Evolutionary conservation across 352 stramenopile species (phyloP), one percentile per base, ranked within the genome.

Genomic region (Thraustotheca clavata): DNA sequence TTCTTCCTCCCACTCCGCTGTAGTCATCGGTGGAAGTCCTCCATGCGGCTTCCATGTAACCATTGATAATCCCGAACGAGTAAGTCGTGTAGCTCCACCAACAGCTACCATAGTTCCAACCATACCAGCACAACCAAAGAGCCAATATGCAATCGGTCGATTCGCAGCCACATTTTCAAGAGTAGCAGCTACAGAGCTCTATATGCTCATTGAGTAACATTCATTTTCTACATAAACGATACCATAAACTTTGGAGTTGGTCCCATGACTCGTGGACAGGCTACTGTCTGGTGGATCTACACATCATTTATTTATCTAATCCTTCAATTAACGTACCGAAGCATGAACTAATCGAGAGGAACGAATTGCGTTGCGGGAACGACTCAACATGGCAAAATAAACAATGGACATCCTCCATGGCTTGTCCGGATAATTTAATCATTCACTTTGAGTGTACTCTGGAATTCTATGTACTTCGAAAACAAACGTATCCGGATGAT

Each of bases 81-180:
- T 99, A 26, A 99, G 77, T 20, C 97, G 89, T 7, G 97, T 99
- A 4, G 98, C 84, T 49, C 97, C 97, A 20, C 97, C 97, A 9
- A 99, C 84, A 9, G 96, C 94, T 41, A 99, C 96, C 95, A 99
- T 99, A 26, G 89, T 88, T 20, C 95, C 89, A 0, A 99, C 96
- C 32, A 98, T 73, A 2, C 77, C 89, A 5, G 89, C 95, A n/a
- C 90, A 97, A 34, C 88, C 89, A 26, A 99, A 87, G 31, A 99
- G 86, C 96, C 96, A 99, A 71, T 91, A 97, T 12, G 80, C 95
- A 2, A 98, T 63, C 9, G 88, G 78, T 9, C 86, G 91, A 74
- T 94, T 94, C 3, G 80, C 80, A 6, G 77, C 72, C 36, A 87
- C 83, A 49, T 94, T 91, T 65, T 92, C 83, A 38, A 94, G 83